Evolutionary conservation across 805 yeast species (phyloP).

Genomic region (Kodamaea kaohsiungensis): DNA sequence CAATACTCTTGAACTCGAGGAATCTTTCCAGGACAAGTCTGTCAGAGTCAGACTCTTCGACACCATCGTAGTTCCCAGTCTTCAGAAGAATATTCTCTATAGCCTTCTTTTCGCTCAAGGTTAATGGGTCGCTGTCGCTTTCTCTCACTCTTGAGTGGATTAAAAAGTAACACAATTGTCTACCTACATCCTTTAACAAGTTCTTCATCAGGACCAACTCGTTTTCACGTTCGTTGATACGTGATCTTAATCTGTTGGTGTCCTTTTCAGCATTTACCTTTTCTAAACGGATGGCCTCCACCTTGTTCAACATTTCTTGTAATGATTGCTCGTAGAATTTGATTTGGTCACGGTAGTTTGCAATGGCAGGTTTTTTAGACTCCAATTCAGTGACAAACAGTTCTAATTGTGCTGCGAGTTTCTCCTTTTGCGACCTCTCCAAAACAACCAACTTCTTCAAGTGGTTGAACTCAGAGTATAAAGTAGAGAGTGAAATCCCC

Average conservation of each 20-base stretch:
- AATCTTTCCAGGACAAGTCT: constrained; percentile 69
- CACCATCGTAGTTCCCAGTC: constrained; percentile 27
- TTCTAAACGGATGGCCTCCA: constrained; percentile 57
- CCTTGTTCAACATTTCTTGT: constrained; percentile 51
- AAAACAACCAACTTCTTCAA: constrained; percentile 65
- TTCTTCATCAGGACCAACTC: constrained; percentile 52
- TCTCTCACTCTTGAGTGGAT: constrained; percentile 63
- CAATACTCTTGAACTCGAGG: constrained; percentile 64
- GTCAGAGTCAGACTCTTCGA: constrained; percentile 65
- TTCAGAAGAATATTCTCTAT: constrained; percentile 54
- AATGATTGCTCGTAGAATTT: constrained; percentile 55
- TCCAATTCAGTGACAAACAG: constrained; percentile 75
- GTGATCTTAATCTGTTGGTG: constrained; percentile 32
- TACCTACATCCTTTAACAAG: constrained; percentile 71
- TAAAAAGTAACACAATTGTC: constrained; percentile 76
- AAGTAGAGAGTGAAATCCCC: constrained; percentile 64
- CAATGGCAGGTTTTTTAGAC: constrained; percentile 72
- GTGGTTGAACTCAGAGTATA: constrained; percentile 63
- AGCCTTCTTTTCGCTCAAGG: constrained; percentile 63
- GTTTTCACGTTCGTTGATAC: constrained; percentile 43
- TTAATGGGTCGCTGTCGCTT: constrained; percentile 59
- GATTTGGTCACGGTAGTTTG: constrained; percentile 59
- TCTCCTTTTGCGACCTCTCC: constrained; percentile 71
- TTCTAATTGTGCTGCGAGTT: constrained; percentile 69
- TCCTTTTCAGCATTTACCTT: constrained; percentile 45